Evolutionary conservation across 179 eudicot genomes (phyloP).

Genomic region (Silene coronaria): DNA sequence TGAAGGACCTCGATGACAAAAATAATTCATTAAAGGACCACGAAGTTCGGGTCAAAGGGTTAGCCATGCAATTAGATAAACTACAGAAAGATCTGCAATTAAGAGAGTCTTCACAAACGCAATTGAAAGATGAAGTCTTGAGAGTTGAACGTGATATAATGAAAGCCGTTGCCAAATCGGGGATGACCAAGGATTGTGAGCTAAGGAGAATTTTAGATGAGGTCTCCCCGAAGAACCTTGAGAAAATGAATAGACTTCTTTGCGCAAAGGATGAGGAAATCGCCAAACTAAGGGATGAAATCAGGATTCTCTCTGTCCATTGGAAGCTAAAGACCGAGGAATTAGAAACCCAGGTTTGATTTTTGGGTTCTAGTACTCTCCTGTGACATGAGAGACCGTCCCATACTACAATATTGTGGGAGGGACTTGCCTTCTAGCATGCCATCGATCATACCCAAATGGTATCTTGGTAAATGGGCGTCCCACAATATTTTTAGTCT

Average conservation of each 20-base stretch:
- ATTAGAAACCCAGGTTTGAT: slow-evolving; percentile 76
- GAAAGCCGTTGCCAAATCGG: slow-evolving; percentile 65
- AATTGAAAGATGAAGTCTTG: slow-evolving; percentile 77
- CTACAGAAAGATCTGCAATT: slow-evolving; percentile 70
- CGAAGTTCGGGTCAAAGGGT: slow-evolving; percentile 59
- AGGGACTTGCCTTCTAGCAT: too few species aligned
- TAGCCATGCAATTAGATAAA: slow-evolving; percentile 68
- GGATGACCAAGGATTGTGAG: slow-evolving; percentile 64
- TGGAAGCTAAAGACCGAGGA: slow-evolving; percentile 85
- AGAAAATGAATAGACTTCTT: slow-evolving; percentile 62
- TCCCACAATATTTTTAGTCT: neutral
- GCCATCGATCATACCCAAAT: neutral
- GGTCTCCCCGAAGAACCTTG: slow-evolving; percentile 66
- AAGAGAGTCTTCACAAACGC: slow-evolving; percentile 72
- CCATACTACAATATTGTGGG: too few species aligned
- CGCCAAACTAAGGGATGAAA: slow-evolving; percentile 62
- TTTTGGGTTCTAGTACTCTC: neutral
- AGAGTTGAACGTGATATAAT: slow-evolving; percentile 86
- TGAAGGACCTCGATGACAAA: slow-evolving; percentile 65
- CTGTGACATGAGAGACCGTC: too few species aligned
- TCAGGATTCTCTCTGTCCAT: slow-evolving; percentile 68
- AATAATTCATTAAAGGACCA: slow-evolving; percentile 71
- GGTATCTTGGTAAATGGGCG: neutral
- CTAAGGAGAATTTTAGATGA: slow-evolving; percentile 71
- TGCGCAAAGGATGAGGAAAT: slow-evolving; percentile 74